Evolutionary conservation across 768 basidiomycete species (phyloP).

Genomic region (Russula virescens): DNA sequence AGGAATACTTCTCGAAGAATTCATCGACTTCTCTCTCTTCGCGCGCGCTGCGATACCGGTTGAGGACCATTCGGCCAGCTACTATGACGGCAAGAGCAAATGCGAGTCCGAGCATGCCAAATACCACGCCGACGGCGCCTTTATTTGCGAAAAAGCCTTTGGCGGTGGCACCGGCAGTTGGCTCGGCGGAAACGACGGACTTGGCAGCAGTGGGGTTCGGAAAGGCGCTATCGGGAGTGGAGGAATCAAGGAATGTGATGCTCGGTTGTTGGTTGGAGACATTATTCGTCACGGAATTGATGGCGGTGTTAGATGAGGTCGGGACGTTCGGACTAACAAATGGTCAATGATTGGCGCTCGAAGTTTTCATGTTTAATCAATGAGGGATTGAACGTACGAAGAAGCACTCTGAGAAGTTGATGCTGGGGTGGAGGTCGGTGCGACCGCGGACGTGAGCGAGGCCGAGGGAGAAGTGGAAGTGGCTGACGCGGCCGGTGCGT

Average conservation of each 20-base stretch:
- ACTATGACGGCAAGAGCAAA: constrained; percentile 9
- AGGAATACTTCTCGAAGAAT: constrained; percentile 17
- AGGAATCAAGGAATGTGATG: no score
- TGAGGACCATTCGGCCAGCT: not conserved
- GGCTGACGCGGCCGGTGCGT: not conserved
- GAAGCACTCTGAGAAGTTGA: not conserved
- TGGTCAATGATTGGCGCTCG: not conserved
- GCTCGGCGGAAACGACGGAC: not conserved
- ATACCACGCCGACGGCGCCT: constrained; percentile 24
- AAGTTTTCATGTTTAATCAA: not conserved
- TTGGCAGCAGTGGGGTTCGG: not conserved
- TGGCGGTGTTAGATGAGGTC: not conserved
- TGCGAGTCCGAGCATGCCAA: constrained; percentile 26
- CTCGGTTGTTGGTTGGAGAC: no score
- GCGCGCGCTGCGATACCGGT: constrained; percentile 1
- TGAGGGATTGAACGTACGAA: not conserved
- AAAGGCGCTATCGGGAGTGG: no score
- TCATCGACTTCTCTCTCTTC: not conserved
- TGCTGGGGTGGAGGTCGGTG: not conserved
- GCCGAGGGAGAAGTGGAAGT: not conserved
- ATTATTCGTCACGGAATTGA: not conserved
- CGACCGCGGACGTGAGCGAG: not conserved
- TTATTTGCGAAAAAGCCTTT: constrained; percentile 21
- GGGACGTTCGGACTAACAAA: not conserved
- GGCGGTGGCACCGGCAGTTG: not conserved